Conservation (phyloP, 257 asterid genomes). For the Ehretia macrophylla region DNA sequence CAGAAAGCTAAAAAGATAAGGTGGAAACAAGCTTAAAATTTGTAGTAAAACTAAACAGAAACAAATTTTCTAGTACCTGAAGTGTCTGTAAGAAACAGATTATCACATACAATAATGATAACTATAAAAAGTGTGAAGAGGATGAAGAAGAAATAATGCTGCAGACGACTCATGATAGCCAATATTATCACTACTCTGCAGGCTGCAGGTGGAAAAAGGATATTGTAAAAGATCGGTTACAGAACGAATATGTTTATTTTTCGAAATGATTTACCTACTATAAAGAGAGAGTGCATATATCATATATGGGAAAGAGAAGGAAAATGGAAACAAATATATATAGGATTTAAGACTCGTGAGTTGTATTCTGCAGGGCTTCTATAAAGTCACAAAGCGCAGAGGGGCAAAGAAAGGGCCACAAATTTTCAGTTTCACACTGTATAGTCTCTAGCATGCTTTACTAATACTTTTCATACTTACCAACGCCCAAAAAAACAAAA, state of each 20-base stretch:
- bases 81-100: slow-evolving; percentile 18
- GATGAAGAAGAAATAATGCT: background rate
- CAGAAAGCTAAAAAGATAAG: background rate
- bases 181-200: background rate
- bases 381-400: too few relatives aligned
- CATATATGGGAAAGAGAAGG: background rate
- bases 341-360: background rate
- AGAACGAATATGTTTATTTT: too few relatives aligned
- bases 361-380: too few relatives aligned
- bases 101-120: background rate
- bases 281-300: background rate
- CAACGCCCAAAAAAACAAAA: background rate
- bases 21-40: background rate
- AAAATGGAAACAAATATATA: slow-evolving; percentile 1
- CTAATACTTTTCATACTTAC: background rate
- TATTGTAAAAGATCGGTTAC: too few relatives aligned
- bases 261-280: background rate
- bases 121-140: background rate
- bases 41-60: too few relatives aligned
- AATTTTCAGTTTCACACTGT: too few relatives aligned
- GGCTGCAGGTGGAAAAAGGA: too few relatives aligned
- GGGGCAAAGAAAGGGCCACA: too few relatives aligned
- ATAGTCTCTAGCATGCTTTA: too few relatives aligned
- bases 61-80: background rate
- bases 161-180: slow-evolving; percentile 12